phyloP scores from a whole-genome alignment of 1,284 basidiomycete genomes.

The Exobasidium rhododendri region DNA sequence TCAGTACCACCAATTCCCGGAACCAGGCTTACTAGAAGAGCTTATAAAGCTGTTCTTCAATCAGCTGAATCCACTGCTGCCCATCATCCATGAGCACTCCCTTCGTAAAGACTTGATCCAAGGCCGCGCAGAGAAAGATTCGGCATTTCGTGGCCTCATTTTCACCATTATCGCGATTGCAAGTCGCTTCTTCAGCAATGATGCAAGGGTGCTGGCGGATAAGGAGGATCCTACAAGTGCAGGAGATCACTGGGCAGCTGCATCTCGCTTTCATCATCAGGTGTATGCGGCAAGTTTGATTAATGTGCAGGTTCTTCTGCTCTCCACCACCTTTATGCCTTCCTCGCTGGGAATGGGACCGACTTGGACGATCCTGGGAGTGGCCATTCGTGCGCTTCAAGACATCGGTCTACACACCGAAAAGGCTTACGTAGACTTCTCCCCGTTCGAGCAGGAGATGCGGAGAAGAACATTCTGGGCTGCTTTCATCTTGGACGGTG shows the following conservation, averaged over 20 bases:
- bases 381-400: conserved; percentile 39
- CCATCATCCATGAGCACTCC: conserved; percentile 39
- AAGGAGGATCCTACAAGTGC: conserved; percentile 33
- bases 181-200: conserved; percentile 37
- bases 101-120: conserved; percentile 31
- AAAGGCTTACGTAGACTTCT: conserved; percentile 35
- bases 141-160: conserved; percentile 44
- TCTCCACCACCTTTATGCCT: conserved; percentile 43
- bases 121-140: conserved; percentile 37
- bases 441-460: conserved; percentile 40
- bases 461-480: conserved; percentile 41
- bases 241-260: conserved; percentile 45
- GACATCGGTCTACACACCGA: conserved; percentile 48
- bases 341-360: conserved; percentile 38
- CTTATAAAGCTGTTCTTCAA: conserved; percentile 37
- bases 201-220: conserved; percentile 34
- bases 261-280: conserved; percentile 43
- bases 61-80: conserved; percentile 40
- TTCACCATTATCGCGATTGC: conserved; percentile 46
- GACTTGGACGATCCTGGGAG: conserved; percentile 44
- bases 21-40: conserved; percentile 24
- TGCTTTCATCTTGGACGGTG: conserved; percentile 42
- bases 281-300: conserved; percentile 42
- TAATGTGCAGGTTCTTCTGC: conserved; percentile 45
- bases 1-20: conserved; percentile 36